These are phyloP conservation scores for Manihot esculenta DNA, from an alignment of 441 rosid species.

Conservation along the genomic window DNA sequence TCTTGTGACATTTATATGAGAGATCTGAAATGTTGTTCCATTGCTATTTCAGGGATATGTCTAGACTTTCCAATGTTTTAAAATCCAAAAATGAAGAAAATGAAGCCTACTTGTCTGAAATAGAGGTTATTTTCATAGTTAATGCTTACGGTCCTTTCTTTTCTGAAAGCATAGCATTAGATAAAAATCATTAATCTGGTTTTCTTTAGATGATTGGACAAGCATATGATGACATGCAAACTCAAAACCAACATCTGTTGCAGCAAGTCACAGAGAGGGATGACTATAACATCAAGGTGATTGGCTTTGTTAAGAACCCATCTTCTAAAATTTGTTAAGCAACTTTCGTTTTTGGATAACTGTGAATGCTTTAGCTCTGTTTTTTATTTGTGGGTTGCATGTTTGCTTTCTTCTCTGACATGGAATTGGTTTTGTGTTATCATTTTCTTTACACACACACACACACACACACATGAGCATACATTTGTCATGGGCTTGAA, in stretches of 20 bases:
- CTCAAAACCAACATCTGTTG: conserved; percentile 90
- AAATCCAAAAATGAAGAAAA: conserved; percentile 92
- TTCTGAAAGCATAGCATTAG: conserved; percentile 23
- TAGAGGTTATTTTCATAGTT: conserved; percentile 65
- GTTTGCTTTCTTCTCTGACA: background rate
- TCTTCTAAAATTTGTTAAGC: background rate
- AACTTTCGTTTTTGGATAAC: background rate
- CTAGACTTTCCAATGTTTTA: conserved; percentile 54
- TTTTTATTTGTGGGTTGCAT: background rate
- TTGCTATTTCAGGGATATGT: conserved; percentile 59
- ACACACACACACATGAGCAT: too few relatives aligned
- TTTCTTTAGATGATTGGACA: conserved; percentile 86
- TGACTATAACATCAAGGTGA: conserved; percentile 97
- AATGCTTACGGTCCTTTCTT: conserved; percentile 14
- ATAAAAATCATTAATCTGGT: conserved; percentile 26
- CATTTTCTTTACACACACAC: background rate
- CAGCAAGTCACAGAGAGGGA: conserved; percentile 97
- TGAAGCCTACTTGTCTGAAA: conserved; percentile 88
- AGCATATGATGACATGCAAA: conserved; percentile 94
- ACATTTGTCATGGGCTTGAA: too few relatives aligned
- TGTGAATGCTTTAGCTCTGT: background rate
- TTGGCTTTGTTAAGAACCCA: background rate
- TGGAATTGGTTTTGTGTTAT: background rate
- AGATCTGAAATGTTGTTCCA: conserved; percentile 20
- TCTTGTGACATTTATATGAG: background rate